phyloP scores from a whole-genome alignment of 2,329 filamentous ascomycete genomes.

The Hawksworthiomyces lignivorus region DNA sequence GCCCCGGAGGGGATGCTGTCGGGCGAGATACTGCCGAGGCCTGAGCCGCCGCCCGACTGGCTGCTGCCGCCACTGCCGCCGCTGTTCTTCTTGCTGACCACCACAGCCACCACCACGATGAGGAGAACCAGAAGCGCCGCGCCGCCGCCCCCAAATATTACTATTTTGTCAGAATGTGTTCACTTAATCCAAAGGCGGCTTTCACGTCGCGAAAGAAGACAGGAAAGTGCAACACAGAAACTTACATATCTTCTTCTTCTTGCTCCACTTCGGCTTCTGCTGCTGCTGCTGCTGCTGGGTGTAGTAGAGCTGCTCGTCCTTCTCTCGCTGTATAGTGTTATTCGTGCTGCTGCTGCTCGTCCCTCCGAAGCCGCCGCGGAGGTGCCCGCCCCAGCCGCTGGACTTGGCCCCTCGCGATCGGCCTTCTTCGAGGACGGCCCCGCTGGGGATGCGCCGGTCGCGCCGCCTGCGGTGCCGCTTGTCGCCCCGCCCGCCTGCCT shows the following conservation, averaged over 20 bases:
- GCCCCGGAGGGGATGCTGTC: constrained; percentile 54
- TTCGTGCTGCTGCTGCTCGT: constrained; percentile 41
- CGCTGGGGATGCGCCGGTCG: constrained; percentile 58
- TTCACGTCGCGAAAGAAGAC: too few species aligned
- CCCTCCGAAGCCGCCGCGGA: constrained; percentile 36
- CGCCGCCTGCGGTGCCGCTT: constrained; percentile 9
- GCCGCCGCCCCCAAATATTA: constrained; percentile 48
- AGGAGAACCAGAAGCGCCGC: constrained; percentile 53
- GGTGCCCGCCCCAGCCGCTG: constrained; percentile 1
- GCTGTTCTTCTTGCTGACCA: constrained; percentile 52
- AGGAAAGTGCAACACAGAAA: constrained; percentile 11
- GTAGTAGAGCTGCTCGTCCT: constrained; percentile 37
- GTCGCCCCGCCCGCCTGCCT: constrained; percentile 7
- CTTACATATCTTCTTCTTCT: constrained; percentile 56
- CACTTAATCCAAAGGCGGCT: too few species aligned
- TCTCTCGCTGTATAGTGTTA: constrained; percentile 43
- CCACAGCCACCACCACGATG: constrained; percentile 61
- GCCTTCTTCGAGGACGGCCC: constrained; percentile 62
- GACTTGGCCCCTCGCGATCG: constrained; percentile 20
- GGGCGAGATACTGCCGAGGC: constrained; percentile 45
- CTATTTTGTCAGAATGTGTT: constrained; percentile 22
- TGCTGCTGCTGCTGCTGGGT: constrained; percentile 23
- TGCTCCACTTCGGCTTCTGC: constrained; percentile 19
- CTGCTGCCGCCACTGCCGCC: constrained; percentile 21
- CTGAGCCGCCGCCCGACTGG: constrained; percentile 28